These are phyloP conservation scores for Torulaspora pretoriensis DNA, from an alignment of 1,139 yeast species.

Conservation along the genomic window DNA sequence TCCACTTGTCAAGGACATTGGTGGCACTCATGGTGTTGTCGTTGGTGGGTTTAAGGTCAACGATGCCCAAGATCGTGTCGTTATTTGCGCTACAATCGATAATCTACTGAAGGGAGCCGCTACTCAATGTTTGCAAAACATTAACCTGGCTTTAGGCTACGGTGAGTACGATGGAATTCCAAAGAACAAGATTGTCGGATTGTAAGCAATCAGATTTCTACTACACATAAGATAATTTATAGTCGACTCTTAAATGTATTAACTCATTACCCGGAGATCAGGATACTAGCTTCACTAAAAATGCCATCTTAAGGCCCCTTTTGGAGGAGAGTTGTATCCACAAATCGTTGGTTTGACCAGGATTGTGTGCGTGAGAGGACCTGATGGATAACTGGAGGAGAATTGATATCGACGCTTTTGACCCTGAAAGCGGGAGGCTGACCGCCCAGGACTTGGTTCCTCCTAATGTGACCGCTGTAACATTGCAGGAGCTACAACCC, in stretches of 20 bases:
- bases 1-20: conserved; percentile 84
- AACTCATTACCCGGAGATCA: conserved; percentile 1
- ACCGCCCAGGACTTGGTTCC: conserved; percentile 63
- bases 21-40: conserved; percentile 91
- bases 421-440: conserved; percentile 66
- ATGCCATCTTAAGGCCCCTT: conserved; percentile 1
- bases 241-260: background rate
- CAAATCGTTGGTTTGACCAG: background rate
- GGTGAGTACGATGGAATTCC: conserved; percentile 97
- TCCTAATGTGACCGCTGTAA: conserved; percentile 40
- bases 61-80: conserved; percentile 84
- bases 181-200: conserved; percentile 31
- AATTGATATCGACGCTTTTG: conserved; percentile 87
- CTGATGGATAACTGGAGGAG: conserved; percentile 54
- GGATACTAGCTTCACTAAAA: background rate
- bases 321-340: background rate
- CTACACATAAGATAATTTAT: background rate
- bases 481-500: conserved; percentile 52
- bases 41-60: conserved; percentile 95
- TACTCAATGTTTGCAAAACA: conserved; percentile 94
- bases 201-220: background rate
- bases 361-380: background rate
- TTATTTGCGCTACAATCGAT: conserved; percentile 90
- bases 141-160: conserved; percentile 82
- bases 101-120: conserved; percentile 97